Conservation (phyloP, 2,329 filamentous ascomycete species). For the Ophiostoma populinum region DNA sequence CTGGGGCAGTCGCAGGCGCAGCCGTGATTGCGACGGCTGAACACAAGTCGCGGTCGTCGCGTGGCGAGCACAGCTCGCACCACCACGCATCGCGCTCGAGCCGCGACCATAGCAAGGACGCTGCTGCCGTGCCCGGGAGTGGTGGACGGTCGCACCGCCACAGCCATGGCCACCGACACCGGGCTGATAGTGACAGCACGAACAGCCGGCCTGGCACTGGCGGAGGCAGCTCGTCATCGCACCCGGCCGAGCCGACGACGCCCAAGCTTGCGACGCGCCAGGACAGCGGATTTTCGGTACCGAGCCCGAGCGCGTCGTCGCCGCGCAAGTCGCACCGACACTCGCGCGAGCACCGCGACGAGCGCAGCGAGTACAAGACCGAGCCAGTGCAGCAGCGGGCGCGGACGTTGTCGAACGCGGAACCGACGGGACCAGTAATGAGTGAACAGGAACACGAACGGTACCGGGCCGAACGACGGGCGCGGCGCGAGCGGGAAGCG, state of each 20-base stretch:
- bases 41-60: constrained; percentile 16
- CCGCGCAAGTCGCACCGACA: constrained; percentile 8
- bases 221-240: constrained; percentile 16
- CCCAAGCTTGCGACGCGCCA: constrained; percentile 18
- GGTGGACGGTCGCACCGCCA: constrained; percentile 13
- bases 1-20: not conserved
- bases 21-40: not conserved
- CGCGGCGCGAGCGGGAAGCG: constrained; percentile 16
- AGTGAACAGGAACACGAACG: constrained; percentile 12
- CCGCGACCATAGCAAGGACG: constrained; percentile 17
- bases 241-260: constrained; percentile 14
- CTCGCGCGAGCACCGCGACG: constrained; percentile 3
- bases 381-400: not conserved
- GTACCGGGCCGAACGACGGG: constrained; percentile 29
- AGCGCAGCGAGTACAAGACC: too few relatives aligned
- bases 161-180: constrained; percentile 12
- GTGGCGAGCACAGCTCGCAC: constrained; percentile 22
- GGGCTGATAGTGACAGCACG: constrained; percentile 16
- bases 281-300: constrained; percentile 25
- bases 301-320: constrained; percentile 10
- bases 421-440: too few relatives aligned
- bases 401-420: too few relatives aligned
- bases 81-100: constrained; percentile 21
- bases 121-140: constrained; percentile 3
- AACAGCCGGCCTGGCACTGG: constrained; percentile 11